Evolutionary conservation across 805 yeast genomes (phyloP).

Genomic region (Starmerella powellii): DNA sequence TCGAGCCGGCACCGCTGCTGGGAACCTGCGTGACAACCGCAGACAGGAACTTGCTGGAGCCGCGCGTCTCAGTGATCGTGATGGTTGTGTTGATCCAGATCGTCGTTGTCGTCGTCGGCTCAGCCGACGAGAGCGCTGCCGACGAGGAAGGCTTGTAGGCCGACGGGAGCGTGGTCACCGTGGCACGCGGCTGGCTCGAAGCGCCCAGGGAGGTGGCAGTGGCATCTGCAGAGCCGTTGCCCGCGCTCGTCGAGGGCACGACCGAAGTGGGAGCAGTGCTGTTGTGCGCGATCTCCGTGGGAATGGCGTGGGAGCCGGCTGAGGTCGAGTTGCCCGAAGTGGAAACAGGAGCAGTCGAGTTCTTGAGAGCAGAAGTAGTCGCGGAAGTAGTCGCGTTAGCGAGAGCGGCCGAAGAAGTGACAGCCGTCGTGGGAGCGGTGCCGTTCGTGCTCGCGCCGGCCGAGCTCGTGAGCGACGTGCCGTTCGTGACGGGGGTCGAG

Average conservation of each 20-base stretch:
- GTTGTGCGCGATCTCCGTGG: slow-evolving; percentile 1
- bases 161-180: not conserved
- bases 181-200: not conserved
- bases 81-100: slow-evolving; percentile 16
- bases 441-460: no score
- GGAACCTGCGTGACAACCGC: slow-evolving; percentile 1
- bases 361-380: not conserved
- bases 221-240: not conserved
- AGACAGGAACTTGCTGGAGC: slow-evolving; percentile 6
- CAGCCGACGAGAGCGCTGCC: not conserved
- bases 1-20: no score
- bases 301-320: not conserved
- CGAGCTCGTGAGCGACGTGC: not conserved
- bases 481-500: not conserved
- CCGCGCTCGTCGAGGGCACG: not conserved
- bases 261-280: not conserved
- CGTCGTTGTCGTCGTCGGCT: slow-evolving; percentile 16
- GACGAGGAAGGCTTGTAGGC: not conserved
- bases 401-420: not conserved
- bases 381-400: slow-evolving; percentile 1
- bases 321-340: slow-evolving; percentile 1
- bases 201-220: not conserved
- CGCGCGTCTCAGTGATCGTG: slow-evolving; percentile 12
- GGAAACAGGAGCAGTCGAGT: slow-evolving; percentile 1
- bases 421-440: no score